These are phyloP conservation scores for Saccharomycopsis fermentans DNA, from an alignment of 805 yeast genomes.

Conservation along the genomic window DNA sequence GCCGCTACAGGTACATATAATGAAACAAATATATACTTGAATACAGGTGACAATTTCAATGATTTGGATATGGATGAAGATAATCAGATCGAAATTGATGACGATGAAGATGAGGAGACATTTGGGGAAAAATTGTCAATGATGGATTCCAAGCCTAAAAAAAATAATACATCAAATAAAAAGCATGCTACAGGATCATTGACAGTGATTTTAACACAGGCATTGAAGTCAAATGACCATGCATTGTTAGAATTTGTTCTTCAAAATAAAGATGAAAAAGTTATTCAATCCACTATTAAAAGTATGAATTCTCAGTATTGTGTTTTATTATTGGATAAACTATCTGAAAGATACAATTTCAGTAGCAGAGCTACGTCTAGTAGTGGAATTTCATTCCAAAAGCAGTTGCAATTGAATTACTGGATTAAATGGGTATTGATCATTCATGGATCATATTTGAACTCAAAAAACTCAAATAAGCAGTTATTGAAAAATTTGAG, in stretches of 20 bases:
- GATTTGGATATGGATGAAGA: conserved; percentile 42
- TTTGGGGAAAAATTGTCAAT: conserved; percentile 40
- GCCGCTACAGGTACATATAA: conserved; percentile 47
- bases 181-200: conserved; percentile 65
- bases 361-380: conserved; percentile 18
- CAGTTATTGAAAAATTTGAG: conserved; percentile 42
- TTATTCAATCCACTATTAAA: conserved; percentile 45
- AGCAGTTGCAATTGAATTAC: conserved; percentile 37
- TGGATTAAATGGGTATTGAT: conserved; percentile 89
- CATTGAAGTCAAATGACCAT: conserved; percentile 79
- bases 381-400: conserved; percentile 35
- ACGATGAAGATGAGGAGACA: conserved; percentile 33
- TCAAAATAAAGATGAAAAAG: conserved; percentile 38
- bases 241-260: conserved; percentile 78
- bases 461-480: conserved; percentile 37
- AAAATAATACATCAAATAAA: conserved; percentile 17
- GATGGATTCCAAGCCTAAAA: conserved; percentile 22
- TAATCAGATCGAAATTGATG: conserved; percentile 22
- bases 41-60: conserved; percentile 53
- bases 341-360: conserved; percentile 36
- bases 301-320: conserved; percentile 47
- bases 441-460: conserved; percentile 63
- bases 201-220: conserved; percentile 78
- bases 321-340: conserved; percentile 43
- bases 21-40: conserved; percentile 38